Percentiles rank a stretch among this genome's conserved stretches.
phyloP scores from a whole-genome alignment of 1,284 basidiomycete genomes.

The Papiliotrema flavescens region DNA sequence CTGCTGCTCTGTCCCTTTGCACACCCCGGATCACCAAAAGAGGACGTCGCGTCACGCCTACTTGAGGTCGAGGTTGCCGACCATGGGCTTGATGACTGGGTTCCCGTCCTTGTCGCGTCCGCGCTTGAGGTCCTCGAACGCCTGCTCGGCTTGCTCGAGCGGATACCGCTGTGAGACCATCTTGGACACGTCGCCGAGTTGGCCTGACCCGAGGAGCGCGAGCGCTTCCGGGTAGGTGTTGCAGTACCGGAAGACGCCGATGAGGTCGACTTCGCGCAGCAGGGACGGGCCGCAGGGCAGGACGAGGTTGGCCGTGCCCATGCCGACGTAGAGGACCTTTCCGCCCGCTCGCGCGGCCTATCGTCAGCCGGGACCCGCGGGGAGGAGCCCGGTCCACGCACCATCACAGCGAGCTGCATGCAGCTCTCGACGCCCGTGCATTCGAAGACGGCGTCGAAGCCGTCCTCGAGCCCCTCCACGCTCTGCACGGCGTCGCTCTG shows the following conservation, averaged over 20 bases:
- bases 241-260: constrained; percentile 73
- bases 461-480: constrained; percentile 58
- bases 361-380: neutral
- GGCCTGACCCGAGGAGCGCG: constrained; percentile 63
- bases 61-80: constrained; percentile 44
- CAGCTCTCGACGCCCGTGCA: constrained; percentile 90
- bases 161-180: constrained; percentile 77
- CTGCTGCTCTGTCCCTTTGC: neutral
- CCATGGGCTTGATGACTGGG: constrained; percentile 82
- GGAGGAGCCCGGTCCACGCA: constrained; percentile 49
- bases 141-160: constrained; percentile 62
- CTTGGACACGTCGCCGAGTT: constrained; percentile 62
- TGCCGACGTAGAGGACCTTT: constrained; percentile 87
- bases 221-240: constrained; percentile 85
- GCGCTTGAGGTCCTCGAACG: constrained; percentile 72
- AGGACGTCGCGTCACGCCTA: neutral
- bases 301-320: constrained; percentile 80
- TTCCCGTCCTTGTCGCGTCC: constrained; percentile 73
- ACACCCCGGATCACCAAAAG: neutral
- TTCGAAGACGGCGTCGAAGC: constrained; percentile 89
- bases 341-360: constrained; percentile 77
- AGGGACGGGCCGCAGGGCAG: constrained; percentile 81
- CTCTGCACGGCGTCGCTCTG: constrained; percentile 20
- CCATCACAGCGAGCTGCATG: constrained; percentile 81
- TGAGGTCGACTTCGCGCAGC: constrained; percentile 85